These are phyloP conservation scores for Pelargonium myrrhifolium DNA, from an alignment of 441 rosid species.

Conservation along the genomic window DNA sequence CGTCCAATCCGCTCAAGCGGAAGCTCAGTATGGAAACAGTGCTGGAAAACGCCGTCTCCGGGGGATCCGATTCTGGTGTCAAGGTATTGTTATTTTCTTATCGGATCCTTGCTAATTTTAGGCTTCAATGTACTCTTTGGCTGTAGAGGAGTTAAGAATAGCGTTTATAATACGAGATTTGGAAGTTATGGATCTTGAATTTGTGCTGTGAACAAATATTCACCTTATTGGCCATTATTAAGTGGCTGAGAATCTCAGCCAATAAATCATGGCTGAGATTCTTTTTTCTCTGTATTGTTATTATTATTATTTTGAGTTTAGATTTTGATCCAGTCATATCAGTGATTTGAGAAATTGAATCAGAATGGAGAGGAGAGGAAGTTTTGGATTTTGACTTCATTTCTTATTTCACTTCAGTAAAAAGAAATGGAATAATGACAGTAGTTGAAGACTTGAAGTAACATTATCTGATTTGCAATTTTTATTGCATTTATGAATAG, in stretches of 20 bases:
- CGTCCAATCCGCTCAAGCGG: slow-evolving; percentile 87
- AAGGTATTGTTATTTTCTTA: slow-evolving; percentile 39
- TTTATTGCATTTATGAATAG: no score
- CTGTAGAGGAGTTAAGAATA: not conserved
- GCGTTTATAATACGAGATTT: not conserved
- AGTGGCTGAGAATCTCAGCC: no score
- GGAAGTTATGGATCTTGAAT: not conserved
- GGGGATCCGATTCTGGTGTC: slow-evolving; percentile 70
- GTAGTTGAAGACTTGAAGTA: slow-evolving; percentile 1
- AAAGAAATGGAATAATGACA: not conserved
- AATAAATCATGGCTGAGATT: no score
- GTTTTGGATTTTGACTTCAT: no score
- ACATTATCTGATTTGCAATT: not conserved
- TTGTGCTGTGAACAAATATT: not conserved
- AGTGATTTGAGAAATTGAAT: not conserved
- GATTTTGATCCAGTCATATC: not conserved
- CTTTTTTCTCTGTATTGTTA: no score
- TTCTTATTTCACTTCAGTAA: not conserved
- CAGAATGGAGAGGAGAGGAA: no score
- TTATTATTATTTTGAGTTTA: not conserved
- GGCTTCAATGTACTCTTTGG: not conserved
- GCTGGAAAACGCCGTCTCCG: slow-evolving; percentile 34
- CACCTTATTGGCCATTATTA: no score
- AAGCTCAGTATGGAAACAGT: slow-evolving; percentile 50
- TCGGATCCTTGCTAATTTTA: not conserved